Percentiles rank a stretch among this genome's conserved stretches.
Evolutionary conservation across 768 basidiomycete genomes (phyloP).

Genomic region (Pleurotus tuoliensis): DNA sequence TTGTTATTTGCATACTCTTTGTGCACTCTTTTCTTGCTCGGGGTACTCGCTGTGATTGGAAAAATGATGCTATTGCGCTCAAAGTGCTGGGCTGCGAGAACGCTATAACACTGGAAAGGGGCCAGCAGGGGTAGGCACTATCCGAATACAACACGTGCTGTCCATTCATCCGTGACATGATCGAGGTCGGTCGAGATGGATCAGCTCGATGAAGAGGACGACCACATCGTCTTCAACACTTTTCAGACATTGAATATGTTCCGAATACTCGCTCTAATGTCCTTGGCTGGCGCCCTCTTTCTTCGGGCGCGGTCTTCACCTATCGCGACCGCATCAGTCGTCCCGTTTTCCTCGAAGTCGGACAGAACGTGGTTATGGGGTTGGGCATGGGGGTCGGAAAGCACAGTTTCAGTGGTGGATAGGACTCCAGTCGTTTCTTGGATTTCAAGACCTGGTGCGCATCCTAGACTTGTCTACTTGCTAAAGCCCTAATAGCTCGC

Average conservation of each 20-base stretch:
- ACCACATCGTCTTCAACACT: background rate
- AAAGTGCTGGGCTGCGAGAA: too few species aligned
- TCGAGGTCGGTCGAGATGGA: conserved; percentile 5
- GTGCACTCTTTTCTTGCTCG: too few species aligned
- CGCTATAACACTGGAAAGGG: too few species aligned
- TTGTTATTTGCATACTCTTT: too few species aligned
- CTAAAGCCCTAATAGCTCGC: conserved; percentile 3
- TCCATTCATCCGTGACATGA: background rate
- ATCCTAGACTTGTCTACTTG: background rate
- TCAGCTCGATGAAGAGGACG: conserved; percentile 6
- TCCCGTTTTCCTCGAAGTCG: conserved; percentile 36
- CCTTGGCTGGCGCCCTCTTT: conserved; percentile 2
- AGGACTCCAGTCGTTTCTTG: conserved; percentile 68
- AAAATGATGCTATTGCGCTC: too few species aligned
- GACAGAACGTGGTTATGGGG: conserved; percentile 57
- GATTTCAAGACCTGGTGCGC: conserved; percentile 56
- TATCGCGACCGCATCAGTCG: conserved; percentile 21
- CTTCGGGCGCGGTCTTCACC: conserved; percentile 18
- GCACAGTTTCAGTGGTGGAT: conserved; percentile 74
- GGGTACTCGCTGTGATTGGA: too few species aligned
- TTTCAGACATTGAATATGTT: conserved; percentile 3
- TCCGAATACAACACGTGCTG: background rate
- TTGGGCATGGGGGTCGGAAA: conserved; percentile 68
- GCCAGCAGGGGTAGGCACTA: too few species aligned
- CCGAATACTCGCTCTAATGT: conserved; percentile 7